Conservation (phyloP, 352 stramenopile genomes). For the Globisporangium yorkense region DNA sequence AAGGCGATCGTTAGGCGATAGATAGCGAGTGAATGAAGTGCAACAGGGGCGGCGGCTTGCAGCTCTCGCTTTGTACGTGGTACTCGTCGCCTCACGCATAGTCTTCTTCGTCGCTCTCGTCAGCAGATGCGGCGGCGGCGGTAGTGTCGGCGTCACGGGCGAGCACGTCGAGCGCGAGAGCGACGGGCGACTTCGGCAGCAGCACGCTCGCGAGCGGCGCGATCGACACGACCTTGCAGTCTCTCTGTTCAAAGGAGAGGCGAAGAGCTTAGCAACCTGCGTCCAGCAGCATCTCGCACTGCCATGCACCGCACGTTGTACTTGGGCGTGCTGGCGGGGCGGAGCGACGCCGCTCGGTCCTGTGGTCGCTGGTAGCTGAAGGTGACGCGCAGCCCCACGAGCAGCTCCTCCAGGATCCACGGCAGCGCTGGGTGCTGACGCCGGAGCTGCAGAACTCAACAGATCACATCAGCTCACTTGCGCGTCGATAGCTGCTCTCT, state of each 20-base stretch:
- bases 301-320: constrained; percentile 18
- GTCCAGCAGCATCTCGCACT: too few relatives aligned
- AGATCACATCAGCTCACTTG: too few relatives aligned
- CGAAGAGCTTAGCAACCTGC: too few relatives aligned
- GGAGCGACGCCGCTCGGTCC: constrained; percentile 8
- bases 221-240: constrained; percentile 45
- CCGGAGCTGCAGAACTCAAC: constrained; percentile 17
- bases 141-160: background rate
- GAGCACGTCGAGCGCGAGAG: constrained; percentile 32
- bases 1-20: constrained; percentile 74
- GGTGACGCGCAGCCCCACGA: constrained; percentile 40
- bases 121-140: too few relatives aligned
- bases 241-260: constrained; percentile 15
- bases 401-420: constrained; percentile 39
- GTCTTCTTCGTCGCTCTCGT: too few relatives aligned
- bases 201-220: constrained; percentile 32
- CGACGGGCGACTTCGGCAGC: constrained; percentile 33
- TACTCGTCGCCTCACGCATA: too few relatives aligned
- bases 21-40: background rate
- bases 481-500: background rate
- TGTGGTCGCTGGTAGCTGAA: constrained; percentile 39
- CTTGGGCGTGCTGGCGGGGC: constrained; percentile 2
- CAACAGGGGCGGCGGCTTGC: too few relatives aligned
- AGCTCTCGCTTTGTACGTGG: too few relatives aligned
- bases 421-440: constrained; percentile 30